Conservation (phyloP, 192 early-diverging fungal species). For the Coemansia biformis region DNA sequence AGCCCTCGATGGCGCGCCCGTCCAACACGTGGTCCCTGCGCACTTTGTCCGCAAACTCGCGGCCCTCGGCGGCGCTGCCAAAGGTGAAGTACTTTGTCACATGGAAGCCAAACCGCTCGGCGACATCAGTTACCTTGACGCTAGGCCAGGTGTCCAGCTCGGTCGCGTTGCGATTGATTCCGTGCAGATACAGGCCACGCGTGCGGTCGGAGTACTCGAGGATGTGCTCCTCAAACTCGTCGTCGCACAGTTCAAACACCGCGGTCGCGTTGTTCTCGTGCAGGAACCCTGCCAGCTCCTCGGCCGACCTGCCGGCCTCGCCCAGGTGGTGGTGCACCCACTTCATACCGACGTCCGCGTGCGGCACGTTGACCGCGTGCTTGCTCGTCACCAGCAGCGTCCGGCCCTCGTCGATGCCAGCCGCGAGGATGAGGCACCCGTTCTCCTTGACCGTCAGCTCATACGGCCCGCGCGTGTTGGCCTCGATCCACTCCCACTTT, state of each 20-base stretch:
- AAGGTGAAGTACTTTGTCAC: slow-evolving; percentile 52
- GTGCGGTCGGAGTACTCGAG: slow-evolving; percentile 72
- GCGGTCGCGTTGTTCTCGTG: slow-evolving; percentile 70
- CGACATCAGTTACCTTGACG: slow-evolving; percentile 56
- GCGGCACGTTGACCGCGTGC: slow-evolving; percentile 54
- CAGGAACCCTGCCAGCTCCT: slow-evolving; percentile 73
- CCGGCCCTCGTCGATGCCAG: slow-evolving; percentile 56
- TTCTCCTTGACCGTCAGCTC: slow-evolving; percentile 95
- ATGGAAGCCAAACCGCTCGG: slow-evolving; percentile 70
- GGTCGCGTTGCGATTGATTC: slow-evolving; percentile 76
- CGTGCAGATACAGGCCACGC: slow-evolving; percentile 87
- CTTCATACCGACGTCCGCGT: slow-evolving; percentile 61
- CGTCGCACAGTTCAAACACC: slow-evolving; percentile 83
- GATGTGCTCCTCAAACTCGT: slow-evolving; percentile 94
- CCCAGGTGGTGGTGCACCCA: slow-evolving; percentile 71
- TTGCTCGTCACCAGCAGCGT: slow-evolving; percentile 83
- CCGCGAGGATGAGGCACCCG: slow-evolving; percentile 88
- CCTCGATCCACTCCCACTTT: slow-evolving; percentile 55
- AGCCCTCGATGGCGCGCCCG: slow-evolving; percentile 79
- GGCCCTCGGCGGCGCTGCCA: slow-evolving; percentile 59
- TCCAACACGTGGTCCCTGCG: slow-evolving; percentile 60
- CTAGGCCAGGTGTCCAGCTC: slow-evolving; percentile 69
- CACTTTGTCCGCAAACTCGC: slow-evolving; percentile 62
- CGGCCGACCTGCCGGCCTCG: slow-evolving; percentile 48
- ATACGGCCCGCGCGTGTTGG: slow-evolving; percentile 73